Percentiles rank a stretch among this genome's conserved stretches.
Conservation (phyloP, 306 rosid genomes). For the Rubus parviflorus region DNA sequence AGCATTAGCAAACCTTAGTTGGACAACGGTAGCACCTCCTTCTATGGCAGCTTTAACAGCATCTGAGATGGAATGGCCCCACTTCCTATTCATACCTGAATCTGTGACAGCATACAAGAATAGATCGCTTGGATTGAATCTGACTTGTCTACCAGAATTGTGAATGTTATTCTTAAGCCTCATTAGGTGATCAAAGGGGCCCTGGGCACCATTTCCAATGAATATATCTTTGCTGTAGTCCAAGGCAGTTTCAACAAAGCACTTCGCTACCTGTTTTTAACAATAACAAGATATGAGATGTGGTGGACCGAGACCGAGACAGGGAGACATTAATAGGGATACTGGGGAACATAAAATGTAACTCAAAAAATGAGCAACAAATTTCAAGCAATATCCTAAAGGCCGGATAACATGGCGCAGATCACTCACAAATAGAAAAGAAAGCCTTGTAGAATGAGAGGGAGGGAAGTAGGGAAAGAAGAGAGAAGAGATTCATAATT, state of each 20-base stretch:
- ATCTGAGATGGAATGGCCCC: slow-evolving; percentile 85
- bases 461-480: neutral
- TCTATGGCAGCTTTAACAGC: slow-evolving; percentile 87
- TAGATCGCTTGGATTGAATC: slow-evolving; percentile 64
- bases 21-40: slow-evolving; percentile 94
- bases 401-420: neutral
- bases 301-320: neutral
- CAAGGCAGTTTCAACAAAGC: slow-evolving; percentile 63
- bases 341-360: neutral
- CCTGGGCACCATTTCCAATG: slow-evolving; percentile 87
- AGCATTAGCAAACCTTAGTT: slow-evolving; percentile 61
- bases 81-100: slow-evolving; percentile 73
- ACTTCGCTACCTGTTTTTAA: slow-evolving; percentile 65
- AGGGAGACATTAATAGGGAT: neutral
- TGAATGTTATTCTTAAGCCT: slow-evolving; percentile 47
- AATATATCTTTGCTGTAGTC: slow-evolving; percentile 66
- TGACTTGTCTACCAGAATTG: slow-evolving; percentile 41
- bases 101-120: slow-evolving; percentile 89
- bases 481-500: neutral
- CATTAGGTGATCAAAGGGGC: slow-evolving; percentile 82
- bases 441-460: neutral
- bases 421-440: neutral
- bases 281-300: slow-evolving; percentile 13
- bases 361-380: neutral
- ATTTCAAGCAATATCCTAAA: slow-evolving; percentile 4